These are phyloP conservation scores for Suillus lakei DNA, from an alignment of 768 basidiomycete genomes.

Conservation along the genomic window DNA sequence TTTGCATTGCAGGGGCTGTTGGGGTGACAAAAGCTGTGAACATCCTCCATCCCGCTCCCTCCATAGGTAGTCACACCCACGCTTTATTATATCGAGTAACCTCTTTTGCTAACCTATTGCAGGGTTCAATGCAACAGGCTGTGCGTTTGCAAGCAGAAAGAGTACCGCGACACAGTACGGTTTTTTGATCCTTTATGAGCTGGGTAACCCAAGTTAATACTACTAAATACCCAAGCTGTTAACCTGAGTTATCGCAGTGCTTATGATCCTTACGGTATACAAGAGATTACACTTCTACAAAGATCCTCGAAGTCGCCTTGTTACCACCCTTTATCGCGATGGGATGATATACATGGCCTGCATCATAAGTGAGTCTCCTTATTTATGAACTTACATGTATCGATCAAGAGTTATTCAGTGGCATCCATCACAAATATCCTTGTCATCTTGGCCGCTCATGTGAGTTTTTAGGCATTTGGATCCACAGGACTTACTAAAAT, in stretches of 20 bases:
- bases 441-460: neutral
- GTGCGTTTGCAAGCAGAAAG: neutral
- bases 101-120: neutral
- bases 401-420: neutral
- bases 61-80: too few relatives aligned
- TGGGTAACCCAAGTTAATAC: neutral
- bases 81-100: neutral
- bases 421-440: neutral
- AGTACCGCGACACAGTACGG: neutral
- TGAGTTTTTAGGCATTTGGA: neutral
- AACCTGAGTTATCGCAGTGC: neutral
- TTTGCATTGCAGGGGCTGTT: neutral
- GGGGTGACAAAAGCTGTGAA: neutral
- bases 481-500: neutral
- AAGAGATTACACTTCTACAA: neutral
- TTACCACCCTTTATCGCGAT: neutral
- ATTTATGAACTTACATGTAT: too few relatives aligned
- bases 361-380: slow-evolving; percentile 2
- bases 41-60: neutral
- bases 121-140: neutral
- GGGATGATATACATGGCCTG: too few relatives aligned
- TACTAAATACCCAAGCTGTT: neutral
- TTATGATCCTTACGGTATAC: neutral
- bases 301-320: neutral
- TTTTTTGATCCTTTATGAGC: slow-evolving; percentile 1